Conservation (phyloP, 1,139 yeast species). For the Ogataea hybrid region DNA sequence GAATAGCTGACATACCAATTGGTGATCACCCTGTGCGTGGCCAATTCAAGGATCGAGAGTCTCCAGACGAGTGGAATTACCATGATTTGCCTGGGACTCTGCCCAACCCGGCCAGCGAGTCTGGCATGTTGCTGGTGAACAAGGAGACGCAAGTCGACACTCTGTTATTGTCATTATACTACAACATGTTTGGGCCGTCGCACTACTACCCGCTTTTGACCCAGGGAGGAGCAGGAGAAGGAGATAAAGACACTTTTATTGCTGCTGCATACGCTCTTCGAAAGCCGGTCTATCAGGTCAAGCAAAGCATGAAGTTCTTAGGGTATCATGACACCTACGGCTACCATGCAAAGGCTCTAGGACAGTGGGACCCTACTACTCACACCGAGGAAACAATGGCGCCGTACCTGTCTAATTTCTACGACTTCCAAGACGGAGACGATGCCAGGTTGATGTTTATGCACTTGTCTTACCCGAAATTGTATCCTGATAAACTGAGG, state of each 20-base stretch:
- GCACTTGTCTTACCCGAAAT: slow-evolving; percentile 69
- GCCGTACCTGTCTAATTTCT: slow-evolving; percentile 4
- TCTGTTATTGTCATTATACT: slow-evolving; percentile 51
- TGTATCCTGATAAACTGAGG: slow-evolving; percentile 48
- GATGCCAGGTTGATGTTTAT: slow-evolving; percentile 40
- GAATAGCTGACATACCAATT: slow-evolving; percentile 47
- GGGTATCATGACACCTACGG: slow-evolving; percentile 45
- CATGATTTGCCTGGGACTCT: slow-evolving; percentile 58
- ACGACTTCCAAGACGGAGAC: slow-evolving; percentile 23
- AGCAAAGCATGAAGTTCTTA: slow-evolving; percentile 42
- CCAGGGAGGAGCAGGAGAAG: slow-evolving; percentile 72
- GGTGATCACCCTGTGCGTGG: slow-evolving; percentile 33
- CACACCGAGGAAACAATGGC: slow-evolving; percentile 19
- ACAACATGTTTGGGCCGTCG: slow-evolving; percentile 59
- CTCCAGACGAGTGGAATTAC: slow-evolving; percentile 34
- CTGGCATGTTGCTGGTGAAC: slow-evolving; percentile 60
- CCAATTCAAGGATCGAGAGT: slow-evolving; percentile 24
- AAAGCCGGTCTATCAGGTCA: slow-evolving; percentile 53
- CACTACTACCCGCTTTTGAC: slow-evolving; percentile 59
- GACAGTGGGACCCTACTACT: slow-evolving; percentile 55
- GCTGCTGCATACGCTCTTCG: slow-evolving; percentile 57
- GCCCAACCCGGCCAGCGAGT: slow-evolving; percentile 64
- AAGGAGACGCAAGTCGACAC: slow-evolving; percentile 51
- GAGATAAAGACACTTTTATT: slow-evolving; percentile 67
- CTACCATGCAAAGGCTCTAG: slow-evolving; percentile 55